phyloP scores from a whole-genome alignment of 768 basidiomycete species.

The Trametes meyenii region DNA sequence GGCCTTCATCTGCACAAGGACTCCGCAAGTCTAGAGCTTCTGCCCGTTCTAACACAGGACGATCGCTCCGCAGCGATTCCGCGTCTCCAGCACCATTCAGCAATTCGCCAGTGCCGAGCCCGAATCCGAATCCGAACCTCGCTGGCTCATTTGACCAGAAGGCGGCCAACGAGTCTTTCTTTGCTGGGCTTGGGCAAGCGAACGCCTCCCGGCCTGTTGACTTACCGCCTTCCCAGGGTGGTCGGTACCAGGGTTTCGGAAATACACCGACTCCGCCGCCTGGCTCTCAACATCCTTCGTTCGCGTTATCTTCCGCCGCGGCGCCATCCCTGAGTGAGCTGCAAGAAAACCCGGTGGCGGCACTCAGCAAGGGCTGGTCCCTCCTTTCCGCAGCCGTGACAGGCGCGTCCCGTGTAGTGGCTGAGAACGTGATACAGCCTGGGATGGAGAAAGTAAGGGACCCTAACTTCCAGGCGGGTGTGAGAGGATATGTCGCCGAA shows the following conservation, averaged over 20 bases:
- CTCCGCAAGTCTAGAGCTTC: conserved; percentile 87
- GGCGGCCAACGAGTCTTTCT: conserved; percentile 84
- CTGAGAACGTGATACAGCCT: conserved; percentile 89
- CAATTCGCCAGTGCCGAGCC: conserved; percentile 35
- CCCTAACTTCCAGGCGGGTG: conserved; percentile 74
- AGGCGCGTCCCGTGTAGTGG: conserved; percentile 77
- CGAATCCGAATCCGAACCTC: conserved; percentile 48
- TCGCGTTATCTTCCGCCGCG: conserved; percentile 73
- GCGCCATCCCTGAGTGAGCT: conserved; percentile 81
- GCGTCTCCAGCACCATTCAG: conserved; percentile 58
- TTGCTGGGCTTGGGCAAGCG: conserved; percentile 77
- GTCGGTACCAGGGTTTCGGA: conserved; percentile 92
- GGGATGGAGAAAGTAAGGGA: conserved; percentile 81
- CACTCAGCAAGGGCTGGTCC: conserved; percentile 94
- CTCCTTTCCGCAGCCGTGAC: conserved; percentile 86
- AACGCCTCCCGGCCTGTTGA: conserved; percentile 79
- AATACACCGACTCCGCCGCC: conserved; percentile 70
- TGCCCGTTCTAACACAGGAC: conserved; percentile 51
- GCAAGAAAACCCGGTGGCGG: conserved; percentile 83
- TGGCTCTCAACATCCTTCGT: conserved; percentile 63
- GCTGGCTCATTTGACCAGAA: conserved; percentile 56
- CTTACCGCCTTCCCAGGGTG: conserved; percentile 92
- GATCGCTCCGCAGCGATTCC: conserved; percentile 54
- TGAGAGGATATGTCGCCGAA: conserved; percentile 72
- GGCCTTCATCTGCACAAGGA: conserved; percentile 76